Evolutionary conservation across 2,329 filamentous ascomycete genomes (phyloP).

Genomic region (Madurella fahalii): DNA sequence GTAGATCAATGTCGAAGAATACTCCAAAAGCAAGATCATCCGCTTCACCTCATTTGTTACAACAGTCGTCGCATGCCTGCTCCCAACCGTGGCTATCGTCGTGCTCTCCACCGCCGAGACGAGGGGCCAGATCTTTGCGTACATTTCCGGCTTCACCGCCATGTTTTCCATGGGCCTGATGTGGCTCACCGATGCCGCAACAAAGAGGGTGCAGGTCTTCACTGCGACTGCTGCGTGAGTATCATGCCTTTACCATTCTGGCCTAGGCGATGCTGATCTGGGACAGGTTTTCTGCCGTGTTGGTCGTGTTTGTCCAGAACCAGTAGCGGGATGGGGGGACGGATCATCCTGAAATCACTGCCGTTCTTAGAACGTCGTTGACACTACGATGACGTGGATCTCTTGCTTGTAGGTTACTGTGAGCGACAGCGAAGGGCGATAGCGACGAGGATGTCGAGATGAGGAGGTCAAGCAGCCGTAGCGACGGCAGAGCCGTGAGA

Average conservation of each 20-base stretch:
- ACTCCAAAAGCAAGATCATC: too few relatives aligned
- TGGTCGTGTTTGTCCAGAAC: constrained; percentile 8
- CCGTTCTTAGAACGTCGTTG: too few relatives aligned
- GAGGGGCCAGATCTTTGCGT: neutral
- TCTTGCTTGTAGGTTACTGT: too few relatives aligned
- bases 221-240: neutral
- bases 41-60: neutral
- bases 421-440: too few relatives aligned
- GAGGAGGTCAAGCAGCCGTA: too few relatives aligned
- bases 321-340: too few relatives aligned
- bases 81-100: constrained; percentile 5
- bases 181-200: neutral
- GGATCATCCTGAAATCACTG: too few relatives aligned
- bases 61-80: constrained; percentile 3
- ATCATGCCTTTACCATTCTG: neutral
- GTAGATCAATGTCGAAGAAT: too few relatives aligned
- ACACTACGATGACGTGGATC: too few relatives aligned
- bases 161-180: constrained; percentile 4
- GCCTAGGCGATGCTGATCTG: neutral
- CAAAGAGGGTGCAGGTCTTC: constrained; percentile 3
- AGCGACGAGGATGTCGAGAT: too few relatives aligned
- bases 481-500: too few relatives aligned
- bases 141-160: constrained; percentile 6
- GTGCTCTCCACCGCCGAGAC: constrained; percentile 1
- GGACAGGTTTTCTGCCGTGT: constrained; percentile 6